Conservation (phyloP, 768 basidiomycete genomes). For the Hericium alpestre region DNA sequence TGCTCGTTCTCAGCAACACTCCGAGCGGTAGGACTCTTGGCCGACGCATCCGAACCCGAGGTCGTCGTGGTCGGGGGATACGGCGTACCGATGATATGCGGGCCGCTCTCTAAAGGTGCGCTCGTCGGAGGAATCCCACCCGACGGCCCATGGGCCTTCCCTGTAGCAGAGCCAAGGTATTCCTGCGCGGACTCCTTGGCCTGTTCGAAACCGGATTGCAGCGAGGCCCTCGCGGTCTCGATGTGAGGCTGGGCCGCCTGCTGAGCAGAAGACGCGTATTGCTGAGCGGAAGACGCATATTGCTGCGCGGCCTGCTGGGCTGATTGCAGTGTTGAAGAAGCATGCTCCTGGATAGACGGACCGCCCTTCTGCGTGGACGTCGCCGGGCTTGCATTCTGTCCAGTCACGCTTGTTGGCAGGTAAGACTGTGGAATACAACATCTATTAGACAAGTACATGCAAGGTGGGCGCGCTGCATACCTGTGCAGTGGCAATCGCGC, state of each 20-base stretch:
- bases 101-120: background rate
- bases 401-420: slow-evolving; percentile 10
- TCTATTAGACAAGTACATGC: too few relatives aligned
- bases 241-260: slow-evolving; percentile 27
- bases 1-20: slow-evolving; percentile 1
- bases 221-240: slow-evolving; percentile 27
- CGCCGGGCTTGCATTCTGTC: slow-evolving; percentile 20
- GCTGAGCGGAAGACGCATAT: background rate
- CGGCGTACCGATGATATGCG: background rate
- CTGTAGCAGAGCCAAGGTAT: background rate
- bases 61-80: background rate
- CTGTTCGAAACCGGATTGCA: slow-evolving; percentile 26
- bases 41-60: background rate
- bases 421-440: slow-evolving; percentile 3
- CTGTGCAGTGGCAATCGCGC: slow-evolving; percentile 35
- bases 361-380: slow-evolving; percentile 23
- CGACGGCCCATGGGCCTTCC: background rate
- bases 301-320: slow-evolving; percentile 24
- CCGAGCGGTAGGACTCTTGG: background rate
- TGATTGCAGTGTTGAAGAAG: slow-evolving; percentile 19
- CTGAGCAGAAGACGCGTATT: slow-evolving; percentile 21
- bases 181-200: slow-evolving; percentile 16
- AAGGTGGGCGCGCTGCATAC: slow-evolving; percentile 16
- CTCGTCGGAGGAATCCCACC: background rate
- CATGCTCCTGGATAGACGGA: slow-evolving; percentile 21